Conservation (phyloP, 2,329 filamentous ascomycete genomes). For the Colletotrichum falcatum region DNA sequence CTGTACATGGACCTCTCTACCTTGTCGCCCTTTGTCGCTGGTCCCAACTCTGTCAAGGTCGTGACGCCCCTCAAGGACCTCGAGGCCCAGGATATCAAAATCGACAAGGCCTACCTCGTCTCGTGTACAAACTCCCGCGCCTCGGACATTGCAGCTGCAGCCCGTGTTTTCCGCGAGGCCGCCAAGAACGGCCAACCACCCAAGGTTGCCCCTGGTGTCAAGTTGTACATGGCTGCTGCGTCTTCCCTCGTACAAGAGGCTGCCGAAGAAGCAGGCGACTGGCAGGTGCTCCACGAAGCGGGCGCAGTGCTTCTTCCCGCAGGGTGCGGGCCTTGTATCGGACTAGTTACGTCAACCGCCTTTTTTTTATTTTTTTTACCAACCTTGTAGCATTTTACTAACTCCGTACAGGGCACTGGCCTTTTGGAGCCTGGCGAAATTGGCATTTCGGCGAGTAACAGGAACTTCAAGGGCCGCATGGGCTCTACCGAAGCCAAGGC, state of each 20-base stretch:
- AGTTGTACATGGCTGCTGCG: slow-evolving; percentile 91
- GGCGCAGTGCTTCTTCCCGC: slow-evolving; percentile 79
- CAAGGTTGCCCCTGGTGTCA: slow-evolving; percentile 80
- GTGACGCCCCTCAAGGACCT: slow-evolving; percentile 82
- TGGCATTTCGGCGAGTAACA: slow-evolving; percentile 85
- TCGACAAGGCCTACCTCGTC: slow-evolving; percentile 89
- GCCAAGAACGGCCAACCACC: slow-evolving; percentile 72
- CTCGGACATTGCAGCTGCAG: slow-evolving; percentile 85
- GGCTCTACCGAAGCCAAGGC: slow-evolving; percentile 83
- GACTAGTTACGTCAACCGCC: slow-evolving; percentile 60
- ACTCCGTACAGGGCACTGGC: slow-evolving; percentile 61
- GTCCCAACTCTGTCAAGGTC: slow-evolving; percentile 92
- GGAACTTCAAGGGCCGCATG: slow-evolving; percentile 95
- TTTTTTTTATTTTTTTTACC: no score
- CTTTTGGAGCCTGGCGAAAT: slow-evolving; percentile 87
- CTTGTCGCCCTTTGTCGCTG: slow-evolving; percentile 84
- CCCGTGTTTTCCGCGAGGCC: slow-evolving; percentile 85
- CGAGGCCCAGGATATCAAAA: slow-evolving; percentile 76
- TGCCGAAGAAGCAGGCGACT: slow-evolving; percentile 85
- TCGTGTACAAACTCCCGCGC: slow-evolving; percentile 89
- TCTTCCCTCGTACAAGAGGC: slow-evolving; percentile 80
- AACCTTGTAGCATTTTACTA: not conserved
- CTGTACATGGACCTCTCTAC: slow-evolving; percentile 86
- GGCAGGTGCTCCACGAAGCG: slow-evolving; percentile 84
- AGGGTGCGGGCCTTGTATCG: slow-evolving; percentile 88